Evolutionary conservation across 1,284 basidiomycete species (phyloP).

Genomic region (Pseudozyma hubeiensis): DNA sequence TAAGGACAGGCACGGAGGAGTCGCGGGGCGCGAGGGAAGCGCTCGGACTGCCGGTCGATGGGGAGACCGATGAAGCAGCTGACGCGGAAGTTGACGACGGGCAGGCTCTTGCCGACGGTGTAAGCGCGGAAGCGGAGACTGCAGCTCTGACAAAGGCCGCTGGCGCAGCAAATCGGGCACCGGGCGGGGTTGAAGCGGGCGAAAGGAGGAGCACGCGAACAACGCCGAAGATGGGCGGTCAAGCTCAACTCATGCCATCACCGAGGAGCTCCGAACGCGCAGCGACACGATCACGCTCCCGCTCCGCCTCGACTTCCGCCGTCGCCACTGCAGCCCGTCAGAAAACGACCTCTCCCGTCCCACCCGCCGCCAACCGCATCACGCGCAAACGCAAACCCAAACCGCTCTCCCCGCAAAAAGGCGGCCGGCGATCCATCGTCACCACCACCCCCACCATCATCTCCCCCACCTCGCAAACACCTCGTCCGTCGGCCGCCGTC

Average conservation of each 20-base stretch:
- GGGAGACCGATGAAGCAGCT: slow-evolving; percentile 1
- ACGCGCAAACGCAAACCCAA: slow-evolving; percentile 32
- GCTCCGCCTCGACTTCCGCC: slow-evolving; percentile 6
- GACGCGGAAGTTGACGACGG: slow-evolving; percentile 4
- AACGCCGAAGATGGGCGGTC: slow-evolving; percentile 23
- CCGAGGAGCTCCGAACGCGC: slow-evolving; percentile 2
- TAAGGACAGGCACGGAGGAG: slow-evolving; percentile 56
- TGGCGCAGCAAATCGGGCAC: slow-evolving; percentile 26
- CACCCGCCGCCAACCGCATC: slow-evolving; percentile 1
- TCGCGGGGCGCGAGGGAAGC: slow-evolving; percentile 48
- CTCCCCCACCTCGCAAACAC: slow-evolving; percentile 12
- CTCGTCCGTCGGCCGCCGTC: not conserved
- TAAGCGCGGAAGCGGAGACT: slow-evolving; percentile 35
- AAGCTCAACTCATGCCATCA: slow-evolving; percentile 10
- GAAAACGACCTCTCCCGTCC: not conserved
- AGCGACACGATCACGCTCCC: slow-evolving; percentile 13
- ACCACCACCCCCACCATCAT: slow-evolving; percentile 12
- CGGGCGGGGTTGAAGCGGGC: not conserved
- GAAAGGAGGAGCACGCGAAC: slow-evolving; percentile 24
- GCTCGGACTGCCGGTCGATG: slow-evolving; percentile 35
- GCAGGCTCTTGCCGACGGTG: not conserved
- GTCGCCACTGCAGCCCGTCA: slow-evolving; percentile 4
- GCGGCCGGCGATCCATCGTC: slow-evolving; percentile 26
- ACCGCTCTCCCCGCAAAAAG: slow-evolving; percentile 37
- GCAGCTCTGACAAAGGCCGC: slow-evolving; percentile 41